Conservation (phyloP, 805 yeast genomes). For the Candida rishiriensis region DNA sequence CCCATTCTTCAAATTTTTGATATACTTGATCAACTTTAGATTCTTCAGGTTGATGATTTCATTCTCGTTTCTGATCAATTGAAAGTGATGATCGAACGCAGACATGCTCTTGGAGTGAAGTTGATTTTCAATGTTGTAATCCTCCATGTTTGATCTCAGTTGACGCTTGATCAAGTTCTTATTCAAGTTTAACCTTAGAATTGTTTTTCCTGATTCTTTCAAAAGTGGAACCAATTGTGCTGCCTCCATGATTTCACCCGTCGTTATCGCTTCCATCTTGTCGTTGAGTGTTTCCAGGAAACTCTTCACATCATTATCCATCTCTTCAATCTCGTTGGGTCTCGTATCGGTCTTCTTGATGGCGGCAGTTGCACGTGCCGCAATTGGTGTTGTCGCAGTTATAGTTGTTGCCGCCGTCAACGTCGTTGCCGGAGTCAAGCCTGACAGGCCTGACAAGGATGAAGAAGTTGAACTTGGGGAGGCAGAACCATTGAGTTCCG, state of each 20-base stretch:
- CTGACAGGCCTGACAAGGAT: too few relatives aligned
- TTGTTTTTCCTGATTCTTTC: constrained; percentile 15
- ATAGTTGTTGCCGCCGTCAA: neutral
- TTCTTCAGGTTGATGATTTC: constrained; percentile 28
- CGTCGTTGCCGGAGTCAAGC: too few relatives aligned
- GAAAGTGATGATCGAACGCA: constrained; percentile 24
- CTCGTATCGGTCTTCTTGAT: neutral
- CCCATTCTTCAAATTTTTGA: constrained; percentile 26
- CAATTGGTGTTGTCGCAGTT: neutral
- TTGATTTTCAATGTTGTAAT: constrained; percentile 27
- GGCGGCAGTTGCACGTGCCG: neutral
- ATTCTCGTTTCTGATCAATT: constrained; percentile 25
- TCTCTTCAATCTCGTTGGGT: constrained; percentile 17
- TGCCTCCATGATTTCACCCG: neutral
- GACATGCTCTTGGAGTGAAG: constrained; percentile 25
- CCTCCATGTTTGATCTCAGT: constrained; percentile 24
- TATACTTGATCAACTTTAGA: constrained; percentile 28
- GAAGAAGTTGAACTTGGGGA: neutral
- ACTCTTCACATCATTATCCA: constrained; percentile 13
- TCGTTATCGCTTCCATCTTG: constrained; percentile 2
- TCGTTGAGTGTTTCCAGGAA: constrained; percentile 7
- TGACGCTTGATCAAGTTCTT: constrained; percentile 30
- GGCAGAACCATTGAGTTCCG: too few relatives aligned
- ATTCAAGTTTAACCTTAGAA: constrained; percentile 28
- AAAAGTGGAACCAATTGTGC: constrained; percentile 5